phyloP scores from a whole-genome alignment of 495 filamentous ascomycete species.

The Sphaerosporella brunnea region DNA sequence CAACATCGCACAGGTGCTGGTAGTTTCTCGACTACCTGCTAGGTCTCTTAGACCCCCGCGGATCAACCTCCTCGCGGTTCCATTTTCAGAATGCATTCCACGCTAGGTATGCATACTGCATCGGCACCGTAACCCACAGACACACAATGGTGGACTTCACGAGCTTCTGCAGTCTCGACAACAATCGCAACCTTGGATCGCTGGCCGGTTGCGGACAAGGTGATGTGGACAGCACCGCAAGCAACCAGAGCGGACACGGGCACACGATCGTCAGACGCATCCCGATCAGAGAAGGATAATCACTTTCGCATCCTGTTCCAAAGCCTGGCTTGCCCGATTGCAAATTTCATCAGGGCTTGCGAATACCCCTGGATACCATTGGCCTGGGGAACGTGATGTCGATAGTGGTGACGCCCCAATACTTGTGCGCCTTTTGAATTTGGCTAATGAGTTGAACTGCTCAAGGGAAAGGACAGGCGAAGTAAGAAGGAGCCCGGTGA shows the following conservation, averaged over 20 bases:
- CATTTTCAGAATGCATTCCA: conserved; percentile 98
- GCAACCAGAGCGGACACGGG: conserved; percentile 78
- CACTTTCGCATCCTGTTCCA: conserved; percentile 69
- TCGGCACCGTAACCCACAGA: conserved; percentile 91
- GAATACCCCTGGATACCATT: conserved; percentile 71
- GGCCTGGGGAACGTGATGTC: conserved; percentile 88
- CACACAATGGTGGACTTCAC: conserved; percentile 97
- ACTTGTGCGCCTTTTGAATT: conserved; percentile 52
- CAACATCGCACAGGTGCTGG: conserved; percentile 92
- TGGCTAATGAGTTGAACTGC: conserved; percentile 80
- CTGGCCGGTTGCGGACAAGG: conserved; percentile 93
- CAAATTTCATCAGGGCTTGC: conserved; percentile 81
- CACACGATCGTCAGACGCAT: conserved; percentile 66
- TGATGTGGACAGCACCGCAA: conserved; percentile 90
- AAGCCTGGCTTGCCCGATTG: conserved; percentile 64
- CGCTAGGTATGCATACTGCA: conserved; percentile 87
- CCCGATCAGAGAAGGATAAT: conserved; percentile 84
- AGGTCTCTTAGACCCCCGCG: conserved; percentile 75
- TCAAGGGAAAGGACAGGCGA: conserved; percentile 83
- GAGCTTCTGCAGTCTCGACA: conserved; percentile 89
- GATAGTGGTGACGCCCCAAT: conserved; percentile 86
- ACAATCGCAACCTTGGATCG: conserved; percentile 74
- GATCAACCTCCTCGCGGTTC: conserved; percentile 87
- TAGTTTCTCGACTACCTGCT: conserved; percentile 85
- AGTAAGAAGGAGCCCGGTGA: conserved; percentile 66